phyloP scores from a whole-genome alignment of 352 stramenopile genomes.

The Globisporangium cederbergense region DNA sequence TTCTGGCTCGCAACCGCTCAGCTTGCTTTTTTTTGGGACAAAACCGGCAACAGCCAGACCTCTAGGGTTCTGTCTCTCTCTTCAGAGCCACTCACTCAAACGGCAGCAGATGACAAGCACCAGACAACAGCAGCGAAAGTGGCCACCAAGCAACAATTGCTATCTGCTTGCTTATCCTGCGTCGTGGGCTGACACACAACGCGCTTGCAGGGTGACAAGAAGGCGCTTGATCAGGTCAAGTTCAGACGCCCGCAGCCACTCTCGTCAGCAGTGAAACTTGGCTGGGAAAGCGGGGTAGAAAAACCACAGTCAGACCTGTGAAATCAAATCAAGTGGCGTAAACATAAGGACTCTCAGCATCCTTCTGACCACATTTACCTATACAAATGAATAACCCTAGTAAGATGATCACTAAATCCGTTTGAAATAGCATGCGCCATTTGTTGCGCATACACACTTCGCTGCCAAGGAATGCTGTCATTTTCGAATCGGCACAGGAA shows the following conservation, averaged over 20 bases:
- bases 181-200: not conserved
- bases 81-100: not conserved
- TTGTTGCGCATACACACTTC: slow-evolving; percentile 14
- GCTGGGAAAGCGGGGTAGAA: not conserved
- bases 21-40: not conserved
- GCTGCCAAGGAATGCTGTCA: not conserved
- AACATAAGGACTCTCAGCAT: not conserved
- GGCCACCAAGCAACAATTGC: not conserved
- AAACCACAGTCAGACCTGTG: not conserved
- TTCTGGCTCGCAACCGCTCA: not conserved
- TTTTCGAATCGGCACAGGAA: slow-evolving; percentile 19
- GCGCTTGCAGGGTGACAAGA: too few species aligned
- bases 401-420: not conserved
- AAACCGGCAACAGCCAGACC: not conserved
- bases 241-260: too few species aligned
- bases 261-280: too few species aligned
- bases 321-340: not conserved
- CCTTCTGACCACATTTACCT: not conserved
- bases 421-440: not conserved
- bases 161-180: not conserved
- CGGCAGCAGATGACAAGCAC: not conserved
- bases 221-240: too few species aligned
- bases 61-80: not conserved
- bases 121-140: not conserved
- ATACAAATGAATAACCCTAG: not conserved